Evolutionary conservation across 179 eudicot species (phyloP).

Genomic region (Camellia oleifera): DNA sequence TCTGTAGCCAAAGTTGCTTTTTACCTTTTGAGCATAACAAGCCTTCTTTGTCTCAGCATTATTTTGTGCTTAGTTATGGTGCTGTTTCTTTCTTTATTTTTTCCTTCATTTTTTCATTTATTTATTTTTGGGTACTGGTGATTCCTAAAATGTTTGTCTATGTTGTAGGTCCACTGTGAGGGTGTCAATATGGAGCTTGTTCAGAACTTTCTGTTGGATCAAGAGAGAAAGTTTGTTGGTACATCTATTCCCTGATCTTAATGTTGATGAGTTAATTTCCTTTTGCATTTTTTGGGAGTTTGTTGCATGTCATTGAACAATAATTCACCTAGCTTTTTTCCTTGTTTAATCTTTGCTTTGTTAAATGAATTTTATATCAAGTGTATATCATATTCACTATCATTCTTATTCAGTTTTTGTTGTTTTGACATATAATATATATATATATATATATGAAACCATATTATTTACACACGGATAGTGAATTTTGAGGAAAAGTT

Average conservation of each 20-base stretch:
- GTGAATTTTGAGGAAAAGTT: background rate
- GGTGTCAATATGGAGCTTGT: constrained; percentile 73
- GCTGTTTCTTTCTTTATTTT: no score
- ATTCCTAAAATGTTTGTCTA: background rate
- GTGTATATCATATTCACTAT: background rate
- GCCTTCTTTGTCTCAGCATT: background rate
- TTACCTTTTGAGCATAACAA: background rate
- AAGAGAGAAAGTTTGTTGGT: constrained; percentile 76
- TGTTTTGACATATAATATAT: background rate
- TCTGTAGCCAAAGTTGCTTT: background rate
- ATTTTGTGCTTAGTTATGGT: background rate
- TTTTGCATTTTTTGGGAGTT: background rate
- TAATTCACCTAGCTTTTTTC: background rate
- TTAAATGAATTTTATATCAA: background rate
- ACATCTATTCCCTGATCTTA: constrained; percentile 5
- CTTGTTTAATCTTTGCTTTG: background rate
- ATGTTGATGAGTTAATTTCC: background rate
- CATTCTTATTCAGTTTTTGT: background rate
- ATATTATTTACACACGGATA: background rate
- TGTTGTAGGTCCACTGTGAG: constrained; percentile 77
- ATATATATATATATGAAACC: background rate
- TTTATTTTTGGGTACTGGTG: background rate
- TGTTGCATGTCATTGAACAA: background rate
- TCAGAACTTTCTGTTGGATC: constrained; percentile 45
- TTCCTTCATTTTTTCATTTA: no score